A percentile compares a stretch with the other conserved stretches of the same genome.
Evolutionary conservation across 2,329 filamentous ascomycete species (phyloP).

Genomic region (Pseudogymnoascus sp.): DNA sequence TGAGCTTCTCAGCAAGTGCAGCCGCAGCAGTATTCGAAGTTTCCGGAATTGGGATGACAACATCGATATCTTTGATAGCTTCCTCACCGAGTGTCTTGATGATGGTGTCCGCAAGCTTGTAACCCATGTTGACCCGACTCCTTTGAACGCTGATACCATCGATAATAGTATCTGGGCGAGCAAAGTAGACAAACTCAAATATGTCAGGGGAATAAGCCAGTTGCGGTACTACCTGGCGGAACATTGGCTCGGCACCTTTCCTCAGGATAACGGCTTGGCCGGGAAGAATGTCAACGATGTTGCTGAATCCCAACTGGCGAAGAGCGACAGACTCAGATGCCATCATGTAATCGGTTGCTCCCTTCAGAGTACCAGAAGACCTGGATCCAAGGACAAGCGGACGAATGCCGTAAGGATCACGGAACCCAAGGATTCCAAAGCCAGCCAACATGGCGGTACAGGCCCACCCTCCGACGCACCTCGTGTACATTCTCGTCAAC

Average conservation of each 20-base stretch:
- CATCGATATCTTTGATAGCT: conserved; percentile 68
- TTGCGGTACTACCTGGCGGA: conserved; percentile 64
- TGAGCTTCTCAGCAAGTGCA: conserved; percentile 64
- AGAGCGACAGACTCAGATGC: conserved; percentile 84
- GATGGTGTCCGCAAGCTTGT: conserved; percentile 69
- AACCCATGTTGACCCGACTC: conserved; percentile 80
- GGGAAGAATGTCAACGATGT: conserved; percentile 71
- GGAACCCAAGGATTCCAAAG: conserved; percentile 73
- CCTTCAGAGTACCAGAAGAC: conserved; percentile 53
- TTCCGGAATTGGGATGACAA: conserved; percentile 76
- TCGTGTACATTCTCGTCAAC: conserved; percentile 63
- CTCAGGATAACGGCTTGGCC: conserved; percentile 81
- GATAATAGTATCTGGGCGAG: conserved; percentile 72
- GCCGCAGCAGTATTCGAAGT: conserved; percentile 78
- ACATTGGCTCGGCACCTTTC: conserved; percentile 67
- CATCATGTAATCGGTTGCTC: conserved; percentile 78
- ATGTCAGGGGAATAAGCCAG: conserved; percentile 74
- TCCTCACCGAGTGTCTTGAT: conserved; percentile 60
- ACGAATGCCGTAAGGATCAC: conserved; percentile 74
- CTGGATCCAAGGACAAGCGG: conserved; percentile 74
- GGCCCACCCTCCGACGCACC: conserved; percentile 69
- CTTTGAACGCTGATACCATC: conserved; percentile 84
- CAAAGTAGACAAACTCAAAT: conserved; percentile 85
- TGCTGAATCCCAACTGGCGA: conserved; percentile 69
- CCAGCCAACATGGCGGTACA: conserved; percentile 77